Evolutionary conservation across 2,329 filamentous ascomycete species (phyloP).

Genomic region (Neofusicoccum ribis): DNA sequence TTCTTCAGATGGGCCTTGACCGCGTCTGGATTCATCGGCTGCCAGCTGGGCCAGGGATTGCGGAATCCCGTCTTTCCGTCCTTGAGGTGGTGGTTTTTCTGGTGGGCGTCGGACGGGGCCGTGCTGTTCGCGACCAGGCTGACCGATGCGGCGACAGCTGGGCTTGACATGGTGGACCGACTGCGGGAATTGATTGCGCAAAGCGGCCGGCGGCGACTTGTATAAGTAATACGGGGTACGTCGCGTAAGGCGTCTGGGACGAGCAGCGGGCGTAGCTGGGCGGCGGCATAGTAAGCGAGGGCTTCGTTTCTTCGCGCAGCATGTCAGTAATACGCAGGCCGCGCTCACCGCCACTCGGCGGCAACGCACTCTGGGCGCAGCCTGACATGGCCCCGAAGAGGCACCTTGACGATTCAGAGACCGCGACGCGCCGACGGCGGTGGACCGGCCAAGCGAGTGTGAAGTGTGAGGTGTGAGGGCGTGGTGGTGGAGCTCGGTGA

Average conservation of each 20-base stretch:
- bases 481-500: too few relatives aligned
- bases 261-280: not conserved
- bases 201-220: not conserved
- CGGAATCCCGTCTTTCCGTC: conserved; percentile 54
- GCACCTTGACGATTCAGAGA: too few relatives aligned
- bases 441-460: too few relatives aligned
- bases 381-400: too few relatives aligned
- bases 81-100: conserved; percentile 50
- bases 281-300: not conserved
- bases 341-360: too few relatives aligned
- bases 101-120: conserved; percentile 36
- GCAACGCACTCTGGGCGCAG: too few relatives aligned
- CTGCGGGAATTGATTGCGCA: not conserved
- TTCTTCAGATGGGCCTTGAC: not conserved
- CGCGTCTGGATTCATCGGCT: not conserved
- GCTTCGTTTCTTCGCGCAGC: too few relatives aligned
- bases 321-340: too few relatives aligned
- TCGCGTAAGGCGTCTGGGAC: not conserved
- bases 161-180: not conserved
- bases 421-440: too few relatives aligned
- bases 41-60: conserved; percentile 52
- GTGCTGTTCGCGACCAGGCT: not conserved
- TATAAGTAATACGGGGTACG: not conserved
- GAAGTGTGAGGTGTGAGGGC: too few relatives aligned
- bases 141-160: not conserved